Base-by-base conservation (phyloP, 2,329 filamentous ascomycete species). In the Trichoderma arundinaceum region DNA sequence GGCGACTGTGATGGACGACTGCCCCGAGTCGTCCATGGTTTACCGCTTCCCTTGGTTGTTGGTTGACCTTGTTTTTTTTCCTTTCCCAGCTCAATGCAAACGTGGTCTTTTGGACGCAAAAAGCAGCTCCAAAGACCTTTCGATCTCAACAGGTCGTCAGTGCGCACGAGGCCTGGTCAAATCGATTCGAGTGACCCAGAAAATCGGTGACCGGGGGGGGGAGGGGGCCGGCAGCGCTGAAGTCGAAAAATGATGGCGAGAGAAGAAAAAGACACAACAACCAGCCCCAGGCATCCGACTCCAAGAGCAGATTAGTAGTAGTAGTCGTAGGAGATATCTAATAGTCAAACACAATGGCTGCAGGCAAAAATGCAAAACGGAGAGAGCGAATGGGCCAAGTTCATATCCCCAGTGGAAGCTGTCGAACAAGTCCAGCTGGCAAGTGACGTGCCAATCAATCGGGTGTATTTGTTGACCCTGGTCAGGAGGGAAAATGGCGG, bases 1-100 rank as follows among this genome's bases (percentile, higher is more conserved):
- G 72, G 85, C 81, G 72, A 88, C 86, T 56, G 80, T 83, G 74
- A 88, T 88, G 48, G 86, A 88, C 51, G 85, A 86, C 70, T 78
- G 74, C 33, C 76, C 77, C 44, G 74, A 62, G 51, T 70, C 69
- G 38, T 66, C 68, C 73, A 74, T 74, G 32, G 15, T 52, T 57
- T 67, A 66, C 43, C 43, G 52, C 35, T 56, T 41, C 38, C 39
- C 33, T 38, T 33, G 41, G 4, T 41, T 39, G 22, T 38, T 33
- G 41, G 4, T 41, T 28, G 46, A 32, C 17, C 10, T 19, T 22
- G 46, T 32, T 32, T 22, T 19, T 22, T 52, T 32, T 32, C 13
- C 12, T 19, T 38, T 28, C 22, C 35, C 7, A 32, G 33, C 28
- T 22, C 41, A 39, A 38, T 49, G 52, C 44, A 39, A 44, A 43